A percentile compares a stretch with the other conserved stretches of the same genome.
Conservation (phyloP, 805 yeast genomes). For the Yamadazyma sp. region DNA sequence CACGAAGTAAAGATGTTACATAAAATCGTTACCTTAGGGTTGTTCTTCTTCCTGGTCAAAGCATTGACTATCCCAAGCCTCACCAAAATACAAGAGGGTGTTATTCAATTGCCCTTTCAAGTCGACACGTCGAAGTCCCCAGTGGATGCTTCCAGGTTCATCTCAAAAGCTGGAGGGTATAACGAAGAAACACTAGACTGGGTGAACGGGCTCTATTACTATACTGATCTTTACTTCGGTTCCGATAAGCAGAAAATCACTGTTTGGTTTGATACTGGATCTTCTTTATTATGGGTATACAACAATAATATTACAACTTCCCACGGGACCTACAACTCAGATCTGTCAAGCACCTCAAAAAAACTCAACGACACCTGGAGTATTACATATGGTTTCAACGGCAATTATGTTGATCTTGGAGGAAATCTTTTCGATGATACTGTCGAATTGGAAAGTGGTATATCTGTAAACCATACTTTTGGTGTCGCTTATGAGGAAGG, state of each 20-base stretch:
- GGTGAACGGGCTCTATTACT: slow-evolving; percentile 6
- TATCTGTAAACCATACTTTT: slow-evolving; percentile 15
- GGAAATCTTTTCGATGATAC: slow-evolving; percentile 3
- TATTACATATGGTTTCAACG: slow-evolving; percentile 5
- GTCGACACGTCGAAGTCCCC: not conserved
- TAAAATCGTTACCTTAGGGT: not conserved
- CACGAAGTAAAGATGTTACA: not conserved
- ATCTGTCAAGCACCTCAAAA: not conserved
- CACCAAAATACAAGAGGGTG: not conserved
- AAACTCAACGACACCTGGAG: not conserved
- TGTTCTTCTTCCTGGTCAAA: not conserved
- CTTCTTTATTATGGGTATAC: slow-evolving; percentile 5
- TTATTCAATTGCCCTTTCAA: slow-evolving; percentile 1
- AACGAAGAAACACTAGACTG: not conserved
- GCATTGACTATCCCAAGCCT: slow-evolving; percentile 1
- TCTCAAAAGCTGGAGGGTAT: not conserved
- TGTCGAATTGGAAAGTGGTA: slow-evolving; percentile 2
- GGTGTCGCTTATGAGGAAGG: slow-evolving; percentile 19
- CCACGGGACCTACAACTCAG: slow-evolving; percentile 3
- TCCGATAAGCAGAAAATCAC: slow-evolving; percentile 6
- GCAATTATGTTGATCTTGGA: slow-evolving; percentile 5
- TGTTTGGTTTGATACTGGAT: slow-evolving; percentile 6
- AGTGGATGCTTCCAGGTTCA: not conserved
- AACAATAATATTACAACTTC: not conserved
- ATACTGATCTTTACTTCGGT: slow-evolving; percentile 7